Percentiles rank a stretch among this genome's conserved stretches.
These are phyloP conservation scores for Begonia peltatifolia DNA, from an alignment of 306 rosid genomes.

Conservation along the genomic window DNA sequence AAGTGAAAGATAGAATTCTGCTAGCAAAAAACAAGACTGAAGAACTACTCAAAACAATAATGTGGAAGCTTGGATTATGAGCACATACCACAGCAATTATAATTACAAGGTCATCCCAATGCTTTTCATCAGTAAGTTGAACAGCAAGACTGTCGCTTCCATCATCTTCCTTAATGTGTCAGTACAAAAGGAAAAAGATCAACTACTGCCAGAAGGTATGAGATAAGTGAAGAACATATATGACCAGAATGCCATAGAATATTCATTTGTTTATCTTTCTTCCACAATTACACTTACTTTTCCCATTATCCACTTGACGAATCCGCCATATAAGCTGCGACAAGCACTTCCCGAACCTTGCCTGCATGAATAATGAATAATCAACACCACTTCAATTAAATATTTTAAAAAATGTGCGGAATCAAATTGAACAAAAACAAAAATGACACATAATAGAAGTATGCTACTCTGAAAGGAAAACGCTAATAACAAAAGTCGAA, in stretches of 20 bases:
- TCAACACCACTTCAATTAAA: slow-evolving; percentile 3
- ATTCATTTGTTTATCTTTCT: too few species aligned
- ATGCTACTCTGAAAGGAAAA: too few species aligned
- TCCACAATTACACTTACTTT: slow-evolving; percentile 33
- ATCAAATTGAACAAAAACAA: too few species aligned
- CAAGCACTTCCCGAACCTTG: slow-evolving; percentile 99
- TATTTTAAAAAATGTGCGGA: too few species aligned
- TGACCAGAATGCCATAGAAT: neutral
- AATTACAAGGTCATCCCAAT: slow-evolving; percentile 95
- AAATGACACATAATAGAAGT: too few species aligned
- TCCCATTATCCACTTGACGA: slow-evolving; percentile 98
- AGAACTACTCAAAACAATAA: too few species aligned
- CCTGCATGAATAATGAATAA: slow-evolving; percentile 29
- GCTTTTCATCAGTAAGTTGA: slow-evolving; percentile 85
- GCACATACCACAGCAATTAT: slow-evolving; percentile 76
- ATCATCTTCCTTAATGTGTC: slow-evolving; percentile 42
- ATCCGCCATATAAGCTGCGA: slow-evolving; percentile 95
- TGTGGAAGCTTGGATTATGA: too few species aligned
- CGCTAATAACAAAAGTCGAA: too few species aligned
- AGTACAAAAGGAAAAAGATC: too few species aligned
- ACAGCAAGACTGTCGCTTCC: slow-evolving; percentile 93
- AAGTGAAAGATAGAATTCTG: too few species aligned
- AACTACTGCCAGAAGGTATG: slow-evolving; percentile 1
- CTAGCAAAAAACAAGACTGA: too few species aligned
- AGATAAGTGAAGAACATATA: slow-evolving; percentile 6